A percentile compares a stretch with the other conserved stretches of the same genome.
These are phyloP conservation scores for Podospora sp. DNA, from an alignment of 495 filamentous ascomycete species.

Conservation along the genomic window DNA sequence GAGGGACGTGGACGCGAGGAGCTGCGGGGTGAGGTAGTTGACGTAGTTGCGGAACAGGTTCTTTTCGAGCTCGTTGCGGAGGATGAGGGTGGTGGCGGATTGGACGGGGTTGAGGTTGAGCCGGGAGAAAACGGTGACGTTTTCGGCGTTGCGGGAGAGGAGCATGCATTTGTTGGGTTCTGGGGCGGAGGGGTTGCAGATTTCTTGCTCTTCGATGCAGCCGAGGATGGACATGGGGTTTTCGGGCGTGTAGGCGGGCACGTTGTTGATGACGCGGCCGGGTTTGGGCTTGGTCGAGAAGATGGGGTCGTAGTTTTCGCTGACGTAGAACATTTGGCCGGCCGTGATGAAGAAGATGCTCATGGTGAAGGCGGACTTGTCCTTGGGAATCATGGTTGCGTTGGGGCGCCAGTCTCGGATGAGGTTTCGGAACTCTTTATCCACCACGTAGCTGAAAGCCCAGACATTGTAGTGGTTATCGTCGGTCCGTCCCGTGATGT, in stretches of 20 bases:
- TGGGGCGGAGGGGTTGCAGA: background rate
- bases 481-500: background rate
- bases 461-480: background rate
- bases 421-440: constrained; percentile 4
- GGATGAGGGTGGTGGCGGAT: background rate
- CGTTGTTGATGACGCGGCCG: background rate
- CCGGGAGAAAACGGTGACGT: background rate
- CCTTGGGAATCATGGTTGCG: background rate
- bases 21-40: background rate
- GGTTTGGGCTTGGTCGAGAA: constrained; percentile 3
- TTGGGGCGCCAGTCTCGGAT: background rate
- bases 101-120: constrained; percentile 6
- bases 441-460: background rate
- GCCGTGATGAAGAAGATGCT: constrained; percentile 2
- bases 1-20: background rate
- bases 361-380: background rate
- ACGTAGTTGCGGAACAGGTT: background rate
- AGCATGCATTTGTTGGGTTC: background rate
- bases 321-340: background rate
- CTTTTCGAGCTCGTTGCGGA: constrained; percentile 1
- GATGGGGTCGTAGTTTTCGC: background rate
- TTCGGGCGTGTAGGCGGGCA: background rate
- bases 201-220: constrained; percentile 5
- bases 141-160: background rate
- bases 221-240: constrained; percentile 1